Evolutionary conservation across 163 green algal genomes (phyloP).

Genomic region (Botryococcus braunii): DNA sequence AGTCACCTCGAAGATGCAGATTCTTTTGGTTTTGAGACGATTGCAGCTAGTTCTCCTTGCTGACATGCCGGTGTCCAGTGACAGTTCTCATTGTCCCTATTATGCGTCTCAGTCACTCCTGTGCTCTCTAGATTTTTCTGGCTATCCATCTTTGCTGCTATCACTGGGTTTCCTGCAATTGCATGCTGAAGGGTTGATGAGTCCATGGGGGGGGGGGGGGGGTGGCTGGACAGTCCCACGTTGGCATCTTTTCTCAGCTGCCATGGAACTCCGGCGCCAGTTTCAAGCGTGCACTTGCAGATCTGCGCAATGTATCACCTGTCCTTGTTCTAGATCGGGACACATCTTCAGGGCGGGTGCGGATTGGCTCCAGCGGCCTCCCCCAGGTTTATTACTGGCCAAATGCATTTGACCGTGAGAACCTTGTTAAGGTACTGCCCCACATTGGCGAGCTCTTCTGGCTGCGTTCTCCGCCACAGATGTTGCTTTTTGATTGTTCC

Average conservation of each 20-base stretch:
- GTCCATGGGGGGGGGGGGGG: too few relatives aligned
- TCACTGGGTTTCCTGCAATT: background rate
- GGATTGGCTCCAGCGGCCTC: constrained; percentile 30
- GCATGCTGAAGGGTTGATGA: too few relatives aligned
- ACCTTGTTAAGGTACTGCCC: constrained; percentile 29
- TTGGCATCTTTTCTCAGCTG: too few relatives aligned
- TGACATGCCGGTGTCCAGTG: too few relatives aligned
- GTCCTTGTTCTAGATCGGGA: constrained; percentile 32
- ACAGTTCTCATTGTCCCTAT: too few relatives aligned
- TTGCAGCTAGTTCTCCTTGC: too few relatives aligned
- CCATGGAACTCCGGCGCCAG: constrained; percentile 24
- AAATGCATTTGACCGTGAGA: constrained; percentile 2
- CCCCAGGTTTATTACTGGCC: constrained; percentile 45
- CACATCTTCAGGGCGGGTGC: constrained; percentile 27
- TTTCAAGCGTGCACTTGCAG: constrained; percentile 25
- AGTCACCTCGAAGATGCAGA: too few relatives aligned
- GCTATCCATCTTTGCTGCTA: background rate
- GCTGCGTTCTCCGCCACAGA: background rate
- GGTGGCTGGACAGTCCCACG: too few relatives aligned
- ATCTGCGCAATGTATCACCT: constrained; percentile 2
- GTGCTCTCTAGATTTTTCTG: background rate
- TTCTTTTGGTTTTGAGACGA: too few relatives aligned
- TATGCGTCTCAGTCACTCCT: too few relatives aligned
- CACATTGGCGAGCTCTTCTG: background rate
- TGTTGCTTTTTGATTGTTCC: background rate